Base-by-base conservation (phyloP, 306 rosid species). In the Vigna hirtella region DNA sequence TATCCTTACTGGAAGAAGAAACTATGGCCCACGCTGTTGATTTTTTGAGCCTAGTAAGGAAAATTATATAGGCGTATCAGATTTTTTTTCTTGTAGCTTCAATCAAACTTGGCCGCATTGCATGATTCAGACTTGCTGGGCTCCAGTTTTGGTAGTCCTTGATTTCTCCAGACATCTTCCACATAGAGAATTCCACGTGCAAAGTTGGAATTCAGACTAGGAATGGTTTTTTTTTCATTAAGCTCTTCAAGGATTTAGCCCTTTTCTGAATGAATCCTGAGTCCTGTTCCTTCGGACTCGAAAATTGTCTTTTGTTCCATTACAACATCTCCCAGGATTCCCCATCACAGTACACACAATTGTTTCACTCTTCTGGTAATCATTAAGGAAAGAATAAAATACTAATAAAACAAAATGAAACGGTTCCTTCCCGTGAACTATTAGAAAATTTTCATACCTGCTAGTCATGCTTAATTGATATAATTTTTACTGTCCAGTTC, bases 231-330 rank as follows among this genome's bases (percentile, higher is more conserved):
- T 78, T 36, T 84, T 84, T 75, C 70, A 74, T 47, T 67, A 42
- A 42, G 26, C 61, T 18, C 47, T 72, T 83, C 70, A 82, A 65
- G 70, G 79, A 11, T 69, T 77, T 75, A 28, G 40, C 77, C 75
- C 70, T 62, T 82, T 57, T 74, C 74, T 34, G 30, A 84, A 59
- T 58, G 40, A 26, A 24, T 32, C 15, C 30, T 4, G 73, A 87
- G 76, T 77, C 66, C 58, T 77, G 57, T 77, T 32, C 80, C 77
- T 87, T 85, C 11, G 66, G 81, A 84, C 90, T 85, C 88, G 80
- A 88, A 66, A 36, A 36, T 36, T 64, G 16, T 36, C 49, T 16
- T 64, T 64, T n/a, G 18, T 62, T 30, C 24, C 22, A 16, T 62
- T 20, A 14, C 24, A 16, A 2, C 4, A 30, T 15, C 67, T 32